A percentile compares a stretch with the other conserved stretches of the same genome.
These are phyloP conservation scores for Lentinula boryana DNA, from an alignment of 768 basidiomycete genomes.

Conservation along the genomic window DNA sequence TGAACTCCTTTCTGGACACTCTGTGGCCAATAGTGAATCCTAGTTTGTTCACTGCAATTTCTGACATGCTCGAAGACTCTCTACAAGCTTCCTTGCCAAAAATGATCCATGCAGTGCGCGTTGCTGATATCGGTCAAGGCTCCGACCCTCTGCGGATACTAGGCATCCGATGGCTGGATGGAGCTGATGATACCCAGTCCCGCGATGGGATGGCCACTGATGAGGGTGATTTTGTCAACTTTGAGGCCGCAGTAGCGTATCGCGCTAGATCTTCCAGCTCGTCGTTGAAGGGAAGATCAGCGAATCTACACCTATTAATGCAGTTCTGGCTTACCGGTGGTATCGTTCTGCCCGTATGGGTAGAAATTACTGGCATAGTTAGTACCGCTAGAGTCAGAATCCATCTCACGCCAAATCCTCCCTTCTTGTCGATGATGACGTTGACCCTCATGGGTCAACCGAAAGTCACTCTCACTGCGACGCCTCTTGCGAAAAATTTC, in stretches of 20 bases:
- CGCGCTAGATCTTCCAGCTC: conserved; percentile 38
- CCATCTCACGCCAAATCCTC: conserved; percentile 70
- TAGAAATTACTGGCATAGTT: conserved; percentile 61
- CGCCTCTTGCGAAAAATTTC: conserved; percentile 56
- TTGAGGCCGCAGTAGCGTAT: conserved; percentile 70
- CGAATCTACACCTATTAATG: conserved; percentile 61
- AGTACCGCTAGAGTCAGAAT: conserved; percentile 59
- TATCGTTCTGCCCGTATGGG: conserved; percentile 30
- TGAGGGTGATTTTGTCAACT: conserved; percentile 47
- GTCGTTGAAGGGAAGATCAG: conserved; percentile 34
- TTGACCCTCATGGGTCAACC: conserved; percentile 71
- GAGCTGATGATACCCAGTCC: conserved; percentile 12
- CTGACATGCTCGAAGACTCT: conserved; percentile 61
- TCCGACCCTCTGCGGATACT: conserved; percentile 65
- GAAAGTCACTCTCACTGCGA: conserved; percentile 54
- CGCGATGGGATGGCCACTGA: not conserved
- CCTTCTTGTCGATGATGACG: conserved; percentile 44
- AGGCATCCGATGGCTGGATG: conserved; percentile 48
- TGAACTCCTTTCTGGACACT: conserved; percentile 53
- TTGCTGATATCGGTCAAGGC: conserved; percentile 68
- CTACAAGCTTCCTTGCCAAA: conserved; percentile 48
- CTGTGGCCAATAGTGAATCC: conserved; percentile 78
- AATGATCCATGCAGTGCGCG: conserved; percentile 53
- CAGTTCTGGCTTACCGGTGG: conserved; percentile 56
- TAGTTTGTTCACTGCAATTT: conserved; percentile 46